Percentiles rank a stretch among this genome's conserved stretches.
phyloP scores from a whole-genome alignment of 2,329 filamentous ascomycete genomes.

The Aspergillus niger region DNA sequence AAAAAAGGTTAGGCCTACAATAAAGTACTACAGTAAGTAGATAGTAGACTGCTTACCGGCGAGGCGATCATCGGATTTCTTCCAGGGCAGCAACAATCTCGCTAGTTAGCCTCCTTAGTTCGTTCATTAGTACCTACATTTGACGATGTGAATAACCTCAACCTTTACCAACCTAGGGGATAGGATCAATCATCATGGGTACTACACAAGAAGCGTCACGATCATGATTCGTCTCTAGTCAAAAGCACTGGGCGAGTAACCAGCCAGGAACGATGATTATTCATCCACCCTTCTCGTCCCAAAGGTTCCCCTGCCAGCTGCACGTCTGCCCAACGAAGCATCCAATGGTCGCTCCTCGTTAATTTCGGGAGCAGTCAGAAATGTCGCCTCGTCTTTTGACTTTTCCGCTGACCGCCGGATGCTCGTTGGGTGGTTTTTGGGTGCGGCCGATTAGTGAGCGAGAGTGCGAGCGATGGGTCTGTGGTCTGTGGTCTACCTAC shows the following conservation, averaged over 20 bases:
- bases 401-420: slow-evolving; percentile 32
- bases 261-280: slow-evolving; percentile 6
- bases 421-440: slow-evolving; percentile 10
- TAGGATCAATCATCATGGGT: background rate
- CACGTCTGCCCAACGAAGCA: slow-evolving; percentile 42
- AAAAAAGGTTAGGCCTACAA: too few species aligned
- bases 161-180: background rate
- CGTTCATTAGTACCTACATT: background rate
- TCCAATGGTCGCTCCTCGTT: slow-evolving; percentile 34
- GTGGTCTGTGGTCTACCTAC: slow-evolving; percentile 10
- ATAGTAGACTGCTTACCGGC: too few species aligned
- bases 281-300: slow-evolving; percentile 12
- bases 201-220: slow-evolving; percentile 8
- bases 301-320: slow-evolving; percentile 24
- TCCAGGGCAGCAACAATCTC: background rate
- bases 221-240: slow-evolving; percentile 9
- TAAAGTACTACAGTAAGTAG: too few species aligned
- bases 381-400: slow-evolving; percentile 35
- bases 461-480: slow-evolving; percentile 9
- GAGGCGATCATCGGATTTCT: background rate
- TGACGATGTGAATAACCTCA: background rate
- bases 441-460: slow-evolving; percentile 10
- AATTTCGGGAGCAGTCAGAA: slow-evolving; percentile 35
- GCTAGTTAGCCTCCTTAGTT: background rate
- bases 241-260: slow-evolving; percentile 15